Evolutionary conservation across 495 filamentous ascomycete species (phyloP).

Genomic region (Letharia lupina): DNA sequence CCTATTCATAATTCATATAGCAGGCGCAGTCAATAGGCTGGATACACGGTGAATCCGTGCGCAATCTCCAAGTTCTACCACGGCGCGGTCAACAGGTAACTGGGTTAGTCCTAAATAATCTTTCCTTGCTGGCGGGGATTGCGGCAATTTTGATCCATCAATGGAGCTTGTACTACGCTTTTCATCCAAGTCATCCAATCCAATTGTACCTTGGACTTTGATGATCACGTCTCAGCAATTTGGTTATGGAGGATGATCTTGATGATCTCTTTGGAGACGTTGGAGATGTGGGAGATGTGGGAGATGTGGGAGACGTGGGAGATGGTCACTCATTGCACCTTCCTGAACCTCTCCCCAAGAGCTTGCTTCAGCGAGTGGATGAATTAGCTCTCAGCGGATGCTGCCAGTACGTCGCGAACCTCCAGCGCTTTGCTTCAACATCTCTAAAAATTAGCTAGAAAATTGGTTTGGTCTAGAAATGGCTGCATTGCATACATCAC

Average conservation of each 20-base stretch:
- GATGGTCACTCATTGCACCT: constrained; percentile 52
- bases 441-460: constrained; percentile 42
- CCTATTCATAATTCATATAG: not conserved
- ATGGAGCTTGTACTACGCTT: not conserved
- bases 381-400: constrained; percentile 73
- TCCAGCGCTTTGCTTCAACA: constrained; percentile 5
- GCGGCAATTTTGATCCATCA: not conserved
- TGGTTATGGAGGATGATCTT: constrained; percentile 58
- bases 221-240: not conserved
- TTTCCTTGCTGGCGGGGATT: not conserved
- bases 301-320: too few species aligned
- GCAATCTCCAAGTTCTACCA: not conserved
- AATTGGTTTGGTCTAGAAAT: constrained; percentile 79
- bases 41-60: not conserved
- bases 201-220: not conserved
- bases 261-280: constrained; percentile 63
- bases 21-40: not conserved
- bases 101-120: not conserved
- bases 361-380: constrained; percentile 63
- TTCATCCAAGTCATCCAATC: not conserved
- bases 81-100: not conserved
- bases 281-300: constrained; percentile 34
- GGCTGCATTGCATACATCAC: constrained; percentile 82
- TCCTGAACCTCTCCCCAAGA: constrained; percentile 49
- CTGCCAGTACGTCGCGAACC: constrained; percentile 57